Evolutionary conservation across 257 asterid species (phyloP), one percentile per base, ranked within the genome.

Genomic region (Salvia miltiorrhiza): DNA sequence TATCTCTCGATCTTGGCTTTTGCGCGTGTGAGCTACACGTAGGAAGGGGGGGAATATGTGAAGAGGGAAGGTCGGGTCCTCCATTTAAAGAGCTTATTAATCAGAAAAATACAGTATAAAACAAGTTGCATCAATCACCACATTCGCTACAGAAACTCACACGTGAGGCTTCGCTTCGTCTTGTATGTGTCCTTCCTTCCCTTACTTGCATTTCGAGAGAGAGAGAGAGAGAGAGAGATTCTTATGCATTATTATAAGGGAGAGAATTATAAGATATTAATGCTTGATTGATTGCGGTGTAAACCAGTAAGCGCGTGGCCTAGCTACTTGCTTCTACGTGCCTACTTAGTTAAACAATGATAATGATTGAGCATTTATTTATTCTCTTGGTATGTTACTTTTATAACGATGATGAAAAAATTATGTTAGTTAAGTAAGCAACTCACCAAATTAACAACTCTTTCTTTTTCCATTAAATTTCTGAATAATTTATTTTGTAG

Each of bases 131-230:
- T 20, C 76, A 58, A 44, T 75, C 57, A 75, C 1, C 58, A 53
- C 54, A 76, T 57, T 48, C 66, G 28, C 77, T 75, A 77, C 79
- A 73, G 82, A 16, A 73, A 57, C 68, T 80, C 73, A 80, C 83
- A 77, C 86, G 82, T 83, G 88, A 78, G 86, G 53, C 44, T 20
- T 56, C 24, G n/a, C n/a, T n/a, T n/a, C n/a, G 74, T 57, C 32
- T 63, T 49, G 10, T 68, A 63, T 26, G 43, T 33, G 39, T 33
- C 35, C 35, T 30, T 30, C 35, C 35, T 30, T 2, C 3, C 35
- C 35, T 30, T 30, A 30, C 6, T 30, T 30, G 41, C 64, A n/a
- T 33, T 11, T 32, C n/a, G 9, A 24, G 59, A 54, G 58, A 44
- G 69, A 13, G 62, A 16, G 75, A 37, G 66, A 58, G 67, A 49